Evolutionary conservation across 2,329 filamentous ascomycete genomes (phyloP).

Genomic region (Curvularia verruculosa): DNA sequence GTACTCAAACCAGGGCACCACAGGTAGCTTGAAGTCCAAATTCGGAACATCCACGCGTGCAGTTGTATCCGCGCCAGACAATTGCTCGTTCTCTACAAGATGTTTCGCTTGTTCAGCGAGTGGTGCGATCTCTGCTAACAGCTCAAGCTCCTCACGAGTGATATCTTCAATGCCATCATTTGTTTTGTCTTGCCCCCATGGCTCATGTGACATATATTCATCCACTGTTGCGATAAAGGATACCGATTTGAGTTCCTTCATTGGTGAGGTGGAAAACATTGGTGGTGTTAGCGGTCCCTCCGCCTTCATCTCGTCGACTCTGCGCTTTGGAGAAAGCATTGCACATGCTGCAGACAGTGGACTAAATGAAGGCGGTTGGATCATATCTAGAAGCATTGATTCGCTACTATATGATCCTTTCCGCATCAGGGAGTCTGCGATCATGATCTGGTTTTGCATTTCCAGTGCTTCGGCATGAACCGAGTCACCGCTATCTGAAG

Average conservation of each 20-base stretch:
- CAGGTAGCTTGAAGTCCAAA: conserved; percentile 52
- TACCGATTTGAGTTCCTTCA: conserved; percentile 51
- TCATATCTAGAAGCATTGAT: conserved; percentile 39
- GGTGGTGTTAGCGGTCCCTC: conserved; percentile 56
- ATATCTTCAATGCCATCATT: conserved; percentile 22
- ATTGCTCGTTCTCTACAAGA: conserved; percentile 52
- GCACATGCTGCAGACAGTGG: conserved; percentile 19
- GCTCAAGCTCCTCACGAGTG: conserved; percentile 30
- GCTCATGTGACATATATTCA: conserved; percentile 42
- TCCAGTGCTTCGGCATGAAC: conserved; percentile 39
- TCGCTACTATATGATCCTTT: conserved; percentile 43
- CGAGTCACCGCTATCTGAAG: conserved; percentile 47
- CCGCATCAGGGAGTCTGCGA: conserved; percentile 41
- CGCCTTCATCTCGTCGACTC: conserved; percentile 49
- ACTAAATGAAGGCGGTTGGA: conserved; percentile 29
- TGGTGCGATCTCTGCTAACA: conserved; percentile 46
- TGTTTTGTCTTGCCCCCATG: conserved; percentile 25
- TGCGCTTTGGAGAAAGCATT: conserved; percentile 41
- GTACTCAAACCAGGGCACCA: conserved; percentile 56
- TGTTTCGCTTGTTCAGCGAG: conserved; percentile 46
- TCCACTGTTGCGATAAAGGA: conserved; percentile 48
- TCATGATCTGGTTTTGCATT: conserved; percentile 44
- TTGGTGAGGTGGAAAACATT: conserved; percentile 43
- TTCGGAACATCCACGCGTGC: conserved; percentile 57
- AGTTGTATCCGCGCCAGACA: conserved; percentile 56